Evolutionary conservation across 352 stramenopile genomes (phyloP), one percentile per base, ranked within the genome.

Genomic region (Globisporangium irregulare): DNA sequence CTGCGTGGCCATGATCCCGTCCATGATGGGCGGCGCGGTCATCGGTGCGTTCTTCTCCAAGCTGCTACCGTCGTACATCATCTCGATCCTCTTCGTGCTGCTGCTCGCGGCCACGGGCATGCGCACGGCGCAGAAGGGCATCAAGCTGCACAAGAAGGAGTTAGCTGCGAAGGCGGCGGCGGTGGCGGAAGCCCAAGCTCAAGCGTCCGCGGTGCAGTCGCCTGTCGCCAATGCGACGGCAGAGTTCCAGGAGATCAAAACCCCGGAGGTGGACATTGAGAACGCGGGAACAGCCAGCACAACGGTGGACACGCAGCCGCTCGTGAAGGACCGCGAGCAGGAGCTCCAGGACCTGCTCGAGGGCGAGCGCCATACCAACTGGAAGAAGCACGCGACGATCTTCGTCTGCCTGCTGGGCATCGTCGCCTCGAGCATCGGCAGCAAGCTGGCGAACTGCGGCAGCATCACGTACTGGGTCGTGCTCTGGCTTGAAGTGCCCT

Each of bases 31-130:
- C 22, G 79, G 80, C 12, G 78, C 81, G 0, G 73, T 91, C 46
- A 63, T 91, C 15, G 82, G 82, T 2, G 77, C 82, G 18, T 69
- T 89, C 48, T 63, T 89, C 22, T 81, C 78, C 63, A 91, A 86
- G 58, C 66, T 91, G 57, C 67, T 91, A 48, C 82, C 81, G 32
- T 81, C 76, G 15, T 89, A 91, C 68, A 32, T 89, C 18, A 71
- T 88, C 55, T 89, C 80, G 38, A 67, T 88, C 14, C 70, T 91
- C 7, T 80, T 91, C 20, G 77, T 87, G 27, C 36, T 82, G 22
- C 63, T 89, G 46, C 71, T 89, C n/a, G 60, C 62, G 4, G 55
- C 76, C 12, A 68, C 75, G 25, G 80, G 74, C 24, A 67, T 74
- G 12, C 70, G 79, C 0, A 85, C 71, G 61, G 71, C 64, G 66